phyloP scores from a whole-genome alignment of 345 rosid species.

The Pseudoturritis turrita region DNA sequence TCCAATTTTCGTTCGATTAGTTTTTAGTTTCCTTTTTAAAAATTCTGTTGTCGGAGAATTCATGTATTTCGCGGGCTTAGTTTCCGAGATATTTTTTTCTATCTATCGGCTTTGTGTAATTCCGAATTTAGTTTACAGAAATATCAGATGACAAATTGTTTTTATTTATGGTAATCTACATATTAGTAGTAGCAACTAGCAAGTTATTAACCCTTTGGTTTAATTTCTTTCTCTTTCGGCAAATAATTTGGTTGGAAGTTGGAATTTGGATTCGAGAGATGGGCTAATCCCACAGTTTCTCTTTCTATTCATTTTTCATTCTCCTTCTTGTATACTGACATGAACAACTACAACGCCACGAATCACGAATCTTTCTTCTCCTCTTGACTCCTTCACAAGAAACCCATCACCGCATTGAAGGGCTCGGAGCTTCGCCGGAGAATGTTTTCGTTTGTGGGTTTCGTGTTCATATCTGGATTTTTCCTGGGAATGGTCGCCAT shows the following conservation, averaged over 20 bases:
- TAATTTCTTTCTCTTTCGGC: not conserved
- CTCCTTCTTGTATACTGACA: conserved; percentile 8
- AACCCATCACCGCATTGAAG: not conserved
- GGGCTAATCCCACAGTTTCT: conserved; percentile 25
- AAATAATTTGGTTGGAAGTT: conserved; percentile 16
- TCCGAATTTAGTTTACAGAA: too few species aligned
- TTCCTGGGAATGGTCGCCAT: conserved; percentile 41
- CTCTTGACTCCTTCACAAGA: not conserved
- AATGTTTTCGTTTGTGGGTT: conserved; percentile 24
- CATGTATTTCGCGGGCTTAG: too few species aligned
- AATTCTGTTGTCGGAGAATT: too few species aligned
- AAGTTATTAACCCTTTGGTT: not conserved
- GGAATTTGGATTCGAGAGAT: conserved; percentile 12
- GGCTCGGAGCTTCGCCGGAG: not conserved
- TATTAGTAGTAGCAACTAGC: too few species aligned
- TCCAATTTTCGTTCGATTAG: too few species aligned
- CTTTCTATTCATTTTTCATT: not conserved
- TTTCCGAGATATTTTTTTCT: too few species aligned
- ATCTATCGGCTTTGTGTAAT: too few species aligned
- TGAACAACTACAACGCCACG: conserved; percentile 25
- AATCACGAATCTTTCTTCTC: conserved; percentile 21
- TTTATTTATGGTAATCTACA: too few species aligned
- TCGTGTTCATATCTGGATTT: conserved; percentile 39
- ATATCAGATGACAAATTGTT: too few species aligned
- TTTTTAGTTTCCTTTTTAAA: too few species aligned